Evolutionary conservation across 257 asterid genomes (phyloP).

Genomic region (Penstemon davidsonii): DNA sequence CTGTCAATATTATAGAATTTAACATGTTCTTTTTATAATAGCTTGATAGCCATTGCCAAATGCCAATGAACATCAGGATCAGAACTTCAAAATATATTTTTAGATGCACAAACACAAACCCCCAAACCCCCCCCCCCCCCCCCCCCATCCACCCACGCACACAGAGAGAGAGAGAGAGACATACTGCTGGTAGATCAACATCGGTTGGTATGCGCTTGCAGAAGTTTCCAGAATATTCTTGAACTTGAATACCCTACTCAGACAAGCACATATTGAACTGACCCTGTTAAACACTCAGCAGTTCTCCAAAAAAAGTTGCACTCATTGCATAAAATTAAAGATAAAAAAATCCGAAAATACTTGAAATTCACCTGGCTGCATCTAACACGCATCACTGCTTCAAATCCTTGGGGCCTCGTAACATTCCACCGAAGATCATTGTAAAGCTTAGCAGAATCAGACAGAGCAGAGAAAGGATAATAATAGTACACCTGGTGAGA

Average conservation of each 20-base stretch:
- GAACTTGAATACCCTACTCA: conserved; percentile 95
- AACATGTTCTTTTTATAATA: background rate
- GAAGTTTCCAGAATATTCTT: conserved; percentile 90
- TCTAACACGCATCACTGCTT: conserved; percentile 99
- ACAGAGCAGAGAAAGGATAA: conserved; percentile 90
- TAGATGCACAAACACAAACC: background rate
- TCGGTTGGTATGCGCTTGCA: conserved; percentile 98
- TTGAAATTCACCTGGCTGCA: conserved; percentile 83
- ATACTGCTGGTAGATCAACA: conserved; percentile 93
- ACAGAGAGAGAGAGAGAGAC: conserved; percentile 45
- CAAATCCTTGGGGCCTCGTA: conserved; percentile 96
- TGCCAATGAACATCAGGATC: conserved; percentile 14
- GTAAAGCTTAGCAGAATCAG: conserved; percentile 92
- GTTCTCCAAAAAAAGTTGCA: conserved; percentile 19
- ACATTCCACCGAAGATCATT: conserved; percentile 99
- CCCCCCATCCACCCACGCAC: conserved; percentile 11
- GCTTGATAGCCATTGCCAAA: background rate
- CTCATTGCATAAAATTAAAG: conserved; percentile 23
- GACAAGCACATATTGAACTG: conserved; percentile 5
- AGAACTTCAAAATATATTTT: background rate
- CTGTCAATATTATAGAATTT: background rate
- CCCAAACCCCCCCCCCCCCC: no score
- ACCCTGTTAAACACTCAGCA: conserved; percentile 21
- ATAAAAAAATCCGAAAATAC: conserved; percentile 19
- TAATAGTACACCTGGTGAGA: conserved; percentile 76